Conservation (phyloP, 108 stramenopile species). For the Discostella pseudostelligera region DNA sequence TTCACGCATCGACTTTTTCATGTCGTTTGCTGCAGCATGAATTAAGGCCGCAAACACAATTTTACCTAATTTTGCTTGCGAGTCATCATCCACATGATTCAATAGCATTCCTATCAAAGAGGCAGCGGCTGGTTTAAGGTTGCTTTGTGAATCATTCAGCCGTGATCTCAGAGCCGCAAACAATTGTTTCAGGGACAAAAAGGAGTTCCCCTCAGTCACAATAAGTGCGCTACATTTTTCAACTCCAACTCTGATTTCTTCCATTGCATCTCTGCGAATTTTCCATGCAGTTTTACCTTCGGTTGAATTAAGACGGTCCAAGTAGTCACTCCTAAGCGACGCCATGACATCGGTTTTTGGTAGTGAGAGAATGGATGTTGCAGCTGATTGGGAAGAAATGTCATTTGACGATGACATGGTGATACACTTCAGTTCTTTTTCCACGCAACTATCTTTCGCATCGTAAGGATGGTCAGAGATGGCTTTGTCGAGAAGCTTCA, state of each 20-base stretch:
- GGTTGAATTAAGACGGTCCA: slow-evolving; percentile 56
- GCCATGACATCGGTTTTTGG: slow-evolving; percentile 59
- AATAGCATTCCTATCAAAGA: slow-evolving; percentile 60
- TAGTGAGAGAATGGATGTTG: slow-evolving; percentile 30
- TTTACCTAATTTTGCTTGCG: slow-evolving; percentile 73
- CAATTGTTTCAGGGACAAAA: slow-evolving; percentile 52
- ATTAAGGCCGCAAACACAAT: slow-evolving; percentile 63
- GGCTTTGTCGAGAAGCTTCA: slow-evolving; percentile 49
- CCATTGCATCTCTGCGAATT: slow-evolving; percentile 76
- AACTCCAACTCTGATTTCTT: slow-evolving; percentile 62
- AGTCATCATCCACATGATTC: slow-evolving; percentile 53
- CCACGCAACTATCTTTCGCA: slow-evolving; percentile 17
- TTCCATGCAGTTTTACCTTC: slow-evolving; percentile 89
- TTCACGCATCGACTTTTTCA: slow-evolving; percentile 84
- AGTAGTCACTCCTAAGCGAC: slow-evolving; percentile 50
- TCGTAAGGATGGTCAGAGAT: slow-evolving; percentile 54
- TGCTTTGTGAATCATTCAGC: slow-evolving; percentile 84
- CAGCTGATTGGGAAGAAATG: slow-evolving; percentile 1
- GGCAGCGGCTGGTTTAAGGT: slow-evolving; percentile 85
- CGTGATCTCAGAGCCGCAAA: slow-evolving; percentile 63
- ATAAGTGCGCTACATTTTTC: slow-evolving; percentile 58
- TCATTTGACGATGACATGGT: slow-evolving; percentile 20
- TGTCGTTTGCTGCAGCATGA: slow-evolving; percentile 81
- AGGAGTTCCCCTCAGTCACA: slow-evolving; percentile 32
- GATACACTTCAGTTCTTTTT: slow-evolving; percentile 48